A percentile compares a stretch with the other conserved stretches of the same genome.
Conservation (phyloP, 306 rosid genomes). For the Sesbania bispinosa region DNA sequence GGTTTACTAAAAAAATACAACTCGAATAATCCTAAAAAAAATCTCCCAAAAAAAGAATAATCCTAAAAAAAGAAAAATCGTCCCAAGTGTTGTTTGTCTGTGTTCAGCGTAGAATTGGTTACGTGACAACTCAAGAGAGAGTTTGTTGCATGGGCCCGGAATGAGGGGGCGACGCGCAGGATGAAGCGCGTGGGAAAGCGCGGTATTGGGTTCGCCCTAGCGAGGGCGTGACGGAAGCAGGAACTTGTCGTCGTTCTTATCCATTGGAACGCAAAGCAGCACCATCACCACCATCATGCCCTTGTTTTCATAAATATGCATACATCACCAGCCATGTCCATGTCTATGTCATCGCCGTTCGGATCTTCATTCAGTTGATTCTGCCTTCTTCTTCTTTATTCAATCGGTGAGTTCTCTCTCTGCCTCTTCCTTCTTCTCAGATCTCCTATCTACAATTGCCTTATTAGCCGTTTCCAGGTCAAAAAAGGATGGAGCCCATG, state of each 20-base stretch:
- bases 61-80: too few relatives aligned
- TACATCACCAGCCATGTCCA: slow-evolving; percentile 33
- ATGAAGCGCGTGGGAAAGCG: slow-evolving; percentile 28
- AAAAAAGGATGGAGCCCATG: slow-evolving; percentile 71
- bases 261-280: slow-evolving; percentile 29
- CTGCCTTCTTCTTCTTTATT: background rate
- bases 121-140: too few relatives aligned
- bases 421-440: background rate
- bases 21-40: too few relatives aligned
- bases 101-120: too few relatives aligned
- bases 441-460: background rate
- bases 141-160: background rate
- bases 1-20: too few relatives aligned
- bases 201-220: slow-evolving; percentile 33
- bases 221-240: slow-evolving; percentile 52
- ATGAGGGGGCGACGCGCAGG: slow-evolving; percentile 20
- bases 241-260: slow-evolving; percentile 45
- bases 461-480: slow-evolving; percentile 17
- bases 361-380: slow-evolving; percentile 46
- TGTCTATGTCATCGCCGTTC: slow-evolving; percentile 14
- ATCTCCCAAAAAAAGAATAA: too few relatives aligned
- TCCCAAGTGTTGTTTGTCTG: too few relatives aligned
- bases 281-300: background rate
- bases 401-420: slow-evolving; percentile 41
- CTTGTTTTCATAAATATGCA: slow-evolving; percentile 43